Evolutionary conservation across 1,139 yeast genomes (phyloP).

Genomic region (Taphrina communis): DNA sequence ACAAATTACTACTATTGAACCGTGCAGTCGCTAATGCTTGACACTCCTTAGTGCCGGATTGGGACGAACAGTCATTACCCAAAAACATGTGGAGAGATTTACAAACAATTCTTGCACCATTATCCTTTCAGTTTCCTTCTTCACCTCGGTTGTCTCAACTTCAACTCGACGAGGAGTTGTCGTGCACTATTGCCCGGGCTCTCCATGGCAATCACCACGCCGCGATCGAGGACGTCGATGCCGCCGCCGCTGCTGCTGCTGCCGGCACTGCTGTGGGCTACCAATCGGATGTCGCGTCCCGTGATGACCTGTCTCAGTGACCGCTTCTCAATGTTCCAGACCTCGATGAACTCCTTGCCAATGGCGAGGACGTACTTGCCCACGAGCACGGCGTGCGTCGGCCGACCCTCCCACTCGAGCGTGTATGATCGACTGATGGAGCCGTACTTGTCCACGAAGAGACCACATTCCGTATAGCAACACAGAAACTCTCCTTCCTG

Average conservation of each 20-base stretch:
- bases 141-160: constrained; percentile 15
- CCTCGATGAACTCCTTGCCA: constrained; percentile 73
- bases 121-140: too few relatives aligned
- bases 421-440: constrained; percentile 63
- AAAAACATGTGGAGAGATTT: too few relatives aligned
- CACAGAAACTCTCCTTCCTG: constrained; percentile 63
- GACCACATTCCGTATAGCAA: constrained; percentile 75
- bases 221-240: constrained; percentile 55
- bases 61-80: too few relatives aligned
- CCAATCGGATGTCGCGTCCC: constrained; percentile 65
- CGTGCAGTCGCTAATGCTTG: constrained; percentile 1
- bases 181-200: constrained; percentile 72
- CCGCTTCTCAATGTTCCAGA: constrained; percentile 62
- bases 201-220: constrained; percentile 64
- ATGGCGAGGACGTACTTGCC: constrained; percentile 67
- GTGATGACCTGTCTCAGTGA: constrained; percentile 72
- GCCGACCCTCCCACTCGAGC: constrained; percentile 68
- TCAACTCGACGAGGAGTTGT: constrained; percentile 59
- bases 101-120: too few relatives aligned
- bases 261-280: constrained; percentile 29
- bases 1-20: background rate
- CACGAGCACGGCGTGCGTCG: constrained; percentile 62
- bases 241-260: constrained; percentile 29
- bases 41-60: background rate
- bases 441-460: constrained; percentile 72